These are phyloP conservation scores for Boletus tomentosulus DNA, from an alignment of 768 basidiomycete genomes.

Conservation along the genomic window DNA sequence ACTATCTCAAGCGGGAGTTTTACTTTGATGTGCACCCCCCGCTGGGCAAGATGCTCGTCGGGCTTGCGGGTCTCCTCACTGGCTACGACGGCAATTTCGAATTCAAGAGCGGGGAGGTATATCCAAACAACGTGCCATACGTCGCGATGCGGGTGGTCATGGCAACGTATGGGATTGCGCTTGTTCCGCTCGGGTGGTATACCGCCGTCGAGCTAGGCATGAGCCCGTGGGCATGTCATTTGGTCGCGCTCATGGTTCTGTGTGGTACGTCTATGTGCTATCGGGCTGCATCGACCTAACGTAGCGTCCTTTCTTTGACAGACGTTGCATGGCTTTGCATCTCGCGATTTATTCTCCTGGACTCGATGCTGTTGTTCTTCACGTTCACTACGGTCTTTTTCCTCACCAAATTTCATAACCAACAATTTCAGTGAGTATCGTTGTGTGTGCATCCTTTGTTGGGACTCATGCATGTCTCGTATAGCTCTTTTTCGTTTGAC, in stretches of 20 bases:
- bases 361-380: slow-evolving; percentile 99
- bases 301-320: slow-evolving; percentile 26
- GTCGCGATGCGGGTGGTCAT: slow-evolving; percentile 94
- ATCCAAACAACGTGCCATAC: slow-evolving; percentile 83
- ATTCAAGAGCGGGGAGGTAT: slow-evolving; percentile 87
- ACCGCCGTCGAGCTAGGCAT: slow-evolving; percentile 93
- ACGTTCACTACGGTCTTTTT: slow-evolving; percentile 96
- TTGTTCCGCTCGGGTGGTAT: slow-evolving; percentile 97
- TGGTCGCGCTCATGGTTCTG: slow-evolving; percentile 91
- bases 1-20: slow-evolving; percentile 98
- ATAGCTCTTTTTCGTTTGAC: slow-evolving; percentile 87
- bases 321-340: slow-evolving; percentile 97
- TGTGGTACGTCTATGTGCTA: slow-evolving; percentile 54
- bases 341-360: slow-evolving; percentile 94
- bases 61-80: slow-evolving; percentile 82
- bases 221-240: slow-evolving; percentile 83
- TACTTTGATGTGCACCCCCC: slow-evolving; percentile 99
- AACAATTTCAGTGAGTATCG: slow-evolving; percentile 79
- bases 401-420: slow-evolving; percentile 94
- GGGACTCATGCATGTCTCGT: not conserved
- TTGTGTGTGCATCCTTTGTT: not conserved
- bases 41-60: slow-evolving; percentile 98
- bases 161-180: slow-evolving; percentile 88
- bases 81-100: slow-evolving; percentile 93
- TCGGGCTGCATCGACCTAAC: not conserved